Evolutionary conservation across 495 filamentous ascomycete species (phyloP).

Genomic region (Diplogelasinospora grovesii): DNA sequence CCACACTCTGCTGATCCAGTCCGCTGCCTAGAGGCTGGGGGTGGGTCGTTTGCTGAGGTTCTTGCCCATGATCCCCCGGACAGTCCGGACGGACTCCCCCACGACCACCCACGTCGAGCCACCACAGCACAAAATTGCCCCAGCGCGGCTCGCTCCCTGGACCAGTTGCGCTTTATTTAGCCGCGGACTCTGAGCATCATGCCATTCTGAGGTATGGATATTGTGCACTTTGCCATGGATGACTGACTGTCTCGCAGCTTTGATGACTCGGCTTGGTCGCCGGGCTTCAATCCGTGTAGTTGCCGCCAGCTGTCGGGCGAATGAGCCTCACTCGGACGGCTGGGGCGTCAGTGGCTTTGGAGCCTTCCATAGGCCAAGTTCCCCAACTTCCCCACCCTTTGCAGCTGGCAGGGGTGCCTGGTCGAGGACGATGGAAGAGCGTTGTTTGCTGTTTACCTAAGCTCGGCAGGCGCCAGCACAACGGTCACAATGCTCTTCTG

Average conservation of each 20-base stretch:
- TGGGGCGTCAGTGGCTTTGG: neutral
- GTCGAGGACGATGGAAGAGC: too few relatives aligned
- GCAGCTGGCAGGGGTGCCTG: conserved; percentile 13
- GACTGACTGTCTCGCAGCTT: neutral
- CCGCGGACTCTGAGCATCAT: conserved; percentile 15
- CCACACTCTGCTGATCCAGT: conserved; percentile 17
- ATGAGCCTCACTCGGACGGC: conserved; percentile 19
- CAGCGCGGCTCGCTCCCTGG: conserved; percentile 19
- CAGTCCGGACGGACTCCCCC: conserved; percentile 23
- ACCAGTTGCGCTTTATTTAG: conserved; percentile 24
- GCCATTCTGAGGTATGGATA: conserved; percentile 6
- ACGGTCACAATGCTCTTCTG: too few relatives aligned
- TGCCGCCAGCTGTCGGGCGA: conserved; percentile 18
- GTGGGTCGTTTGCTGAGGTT: conserved; percentile 11
- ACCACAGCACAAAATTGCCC: conserved; percentile 17
- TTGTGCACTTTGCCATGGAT: conserved; percentile 1
- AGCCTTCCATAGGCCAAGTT: conserved; percentile 4
- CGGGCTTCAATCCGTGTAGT: conserved; percentile 20
- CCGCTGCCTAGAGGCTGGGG: conserved; percentile 4
- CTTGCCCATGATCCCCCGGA: conserved; percentile 15
- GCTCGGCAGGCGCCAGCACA: too few relatives aligned
- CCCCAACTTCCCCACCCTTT: neutral
- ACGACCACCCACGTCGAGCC: conserved; percentile 16
- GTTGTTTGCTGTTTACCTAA: too few relatives aligned
- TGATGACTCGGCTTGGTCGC: too few relatives aligned